A percentile compares a stretch with the other conserved stretches of the same genome.
These are phyloP conservation scores for Diaporthe velutina DNA, from an alignment of 2,329 filamentous ascomycete genomes.

Conservation along the genomic window DNA sequence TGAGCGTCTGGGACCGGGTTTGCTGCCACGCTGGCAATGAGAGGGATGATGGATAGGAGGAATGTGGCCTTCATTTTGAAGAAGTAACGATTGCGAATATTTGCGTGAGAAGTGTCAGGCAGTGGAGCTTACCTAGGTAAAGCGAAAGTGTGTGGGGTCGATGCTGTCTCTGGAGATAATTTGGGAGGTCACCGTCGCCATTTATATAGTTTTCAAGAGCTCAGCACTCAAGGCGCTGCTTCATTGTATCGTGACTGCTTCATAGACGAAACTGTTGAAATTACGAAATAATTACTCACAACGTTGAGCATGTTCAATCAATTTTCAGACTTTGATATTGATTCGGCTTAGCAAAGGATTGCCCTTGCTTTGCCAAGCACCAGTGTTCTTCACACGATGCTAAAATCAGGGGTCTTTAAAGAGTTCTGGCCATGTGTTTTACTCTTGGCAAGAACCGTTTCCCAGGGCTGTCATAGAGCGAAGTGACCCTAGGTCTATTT, in stretches of 20 bases:
- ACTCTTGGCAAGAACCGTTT: conserved; percentile 4
- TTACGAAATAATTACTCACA: not conserved
- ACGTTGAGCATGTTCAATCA: not conserved
- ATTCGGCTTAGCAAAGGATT: not conserved
- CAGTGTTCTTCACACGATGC: conserved; percentile 8
- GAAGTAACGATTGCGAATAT: not conserved
- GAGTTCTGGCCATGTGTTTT: not conserved
- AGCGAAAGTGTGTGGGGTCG: not conserved
- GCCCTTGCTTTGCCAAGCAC: not conserved
- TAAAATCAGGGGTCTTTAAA: not conserved
- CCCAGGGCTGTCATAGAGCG: not conserved
- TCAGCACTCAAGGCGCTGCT: not conserved
- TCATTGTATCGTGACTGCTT: not conserved
- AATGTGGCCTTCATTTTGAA: conserved; percentile 6
- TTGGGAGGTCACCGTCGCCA: not conserved
- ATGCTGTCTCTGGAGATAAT: not conserved
- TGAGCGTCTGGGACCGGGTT: conserved; percentile 2
- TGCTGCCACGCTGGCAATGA: not conserved
- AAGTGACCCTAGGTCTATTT: conserved; percentile 23
- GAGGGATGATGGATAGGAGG: not conserved
- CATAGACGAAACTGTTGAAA: not conserved
- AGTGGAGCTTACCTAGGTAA: too few relatives aligned
- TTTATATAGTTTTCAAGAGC: not conserved
- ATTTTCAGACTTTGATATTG: not conserved
- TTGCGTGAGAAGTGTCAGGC: not conserved